phyloP scores from a whole-genome alignment of 352 stramenopile species.

The Phytophthora rubi region DNA sequence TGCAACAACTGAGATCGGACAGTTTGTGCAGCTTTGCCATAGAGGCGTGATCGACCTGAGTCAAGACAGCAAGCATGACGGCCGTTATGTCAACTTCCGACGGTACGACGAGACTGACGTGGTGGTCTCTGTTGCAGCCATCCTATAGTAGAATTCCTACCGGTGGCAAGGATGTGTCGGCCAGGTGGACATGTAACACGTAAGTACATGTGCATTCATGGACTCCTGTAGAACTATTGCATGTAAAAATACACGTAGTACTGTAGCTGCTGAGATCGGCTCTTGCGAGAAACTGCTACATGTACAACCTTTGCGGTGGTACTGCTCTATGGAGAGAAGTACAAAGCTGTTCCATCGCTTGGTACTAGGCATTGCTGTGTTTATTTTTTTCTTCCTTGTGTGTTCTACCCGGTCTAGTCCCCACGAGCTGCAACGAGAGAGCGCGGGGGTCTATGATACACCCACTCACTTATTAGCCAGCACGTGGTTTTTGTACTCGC shows the following conservation, averaged over 20 bases:
- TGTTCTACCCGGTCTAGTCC: conserved; percentile 20
- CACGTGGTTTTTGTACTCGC: conserved; percentile 85
- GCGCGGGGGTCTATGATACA: conserved; percentile 29
- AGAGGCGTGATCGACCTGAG: neutral
- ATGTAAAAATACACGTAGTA: no score
- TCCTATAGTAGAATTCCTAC: no score
- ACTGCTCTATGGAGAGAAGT: neutral
- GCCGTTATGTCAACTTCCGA: no score
- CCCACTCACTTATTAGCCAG: conserved; percentile 56
- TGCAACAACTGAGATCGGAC: neutral
- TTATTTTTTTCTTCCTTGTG: conserved; percentile 16
- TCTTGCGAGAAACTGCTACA: no score
- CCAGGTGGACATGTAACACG: no score
- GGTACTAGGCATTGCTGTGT: neutral
- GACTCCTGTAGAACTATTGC: no score
- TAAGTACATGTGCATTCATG: neutral
- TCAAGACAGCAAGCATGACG: neutral
- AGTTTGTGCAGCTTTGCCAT: neutral
- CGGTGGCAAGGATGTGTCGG: no score
- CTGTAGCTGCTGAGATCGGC: no score
- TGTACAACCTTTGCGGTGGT: neutral
- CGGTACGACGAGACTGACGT: neutral
- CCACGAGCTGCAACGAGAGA: conserved; percentile 20
- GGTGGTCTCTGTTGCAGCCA: neutral
- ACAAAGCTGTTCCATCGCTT: neutral